Evolutionary conservation across 2,329 filamentous ascomycete species (phyloP).

Genomic region (Elsinoe batatas): DNA sequence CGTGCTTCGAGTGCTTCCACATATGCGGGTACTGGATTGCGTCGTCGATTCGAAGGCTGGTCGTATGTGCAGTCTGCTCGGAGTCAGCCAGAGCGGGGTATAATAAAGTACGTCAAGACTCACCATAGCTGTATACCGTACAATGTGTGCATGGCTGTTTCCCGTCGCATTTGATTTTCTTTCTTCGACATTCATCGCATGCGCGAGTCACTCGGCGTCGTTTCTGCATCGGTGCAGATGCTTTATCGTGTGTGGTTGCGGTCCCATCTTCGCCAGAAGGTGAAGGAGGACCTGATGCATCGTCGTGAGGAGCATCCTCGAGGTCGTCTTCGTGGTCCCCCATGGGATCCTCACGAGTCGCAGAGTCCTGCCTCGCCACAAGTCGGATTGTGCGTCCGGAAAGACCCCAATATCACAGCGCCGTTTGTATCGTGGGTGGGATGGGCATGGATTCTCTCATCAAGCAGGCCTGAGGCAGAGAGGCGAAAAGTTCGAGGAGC

Average conservation of each 20-base stretch:
- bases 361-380: slow-evolving; percentile 5
- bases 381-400: not conserved
- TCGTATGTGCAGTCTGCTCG: slow-evolving; percentile 81
- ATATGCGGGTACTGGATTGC: slow-evolving; percentile 86
- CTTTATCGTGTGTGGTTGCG: slow-evolving; percentile 18
- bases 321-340: slow-evolving; percentile 8
- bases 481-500: slow-evolving; percentile 3
- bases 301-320: slow-evolving; percentile 10
- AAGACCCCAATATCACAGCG: not conserved
- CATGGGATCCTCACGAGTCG: slow-evolving; percentile 1
- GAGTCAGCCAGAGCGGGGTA: slow-evolving; percentile 8
- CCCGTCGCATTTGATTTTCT: slow-evolving; percentile 48
- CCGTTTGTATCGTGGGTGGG: not conserved
- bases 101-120: slow-evolving; percentile 20
- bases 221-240: slow-evolving; percentile 39
- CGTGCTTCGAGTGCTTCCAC: slow-evolving; percentile 80
- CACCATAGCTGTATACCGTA: slow-evolving; percentile 97
- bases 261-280: slow-evolving; percentile 21
- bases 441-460: not conserved
- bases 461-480: not conserved
- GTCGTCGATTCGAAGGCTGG: slow-evolving; percentile 81
- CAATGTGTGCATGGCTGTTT: slow-evolving; percentile 67
- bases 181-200: slow-evolving; percentile 76
- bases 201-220: slow-evolving; percentile 79
- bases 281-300: slow-evolving; percentile 1